Conservation (phyloP, 768 basidiomycete genomes). For the Mycena capillaripes region DNA sequence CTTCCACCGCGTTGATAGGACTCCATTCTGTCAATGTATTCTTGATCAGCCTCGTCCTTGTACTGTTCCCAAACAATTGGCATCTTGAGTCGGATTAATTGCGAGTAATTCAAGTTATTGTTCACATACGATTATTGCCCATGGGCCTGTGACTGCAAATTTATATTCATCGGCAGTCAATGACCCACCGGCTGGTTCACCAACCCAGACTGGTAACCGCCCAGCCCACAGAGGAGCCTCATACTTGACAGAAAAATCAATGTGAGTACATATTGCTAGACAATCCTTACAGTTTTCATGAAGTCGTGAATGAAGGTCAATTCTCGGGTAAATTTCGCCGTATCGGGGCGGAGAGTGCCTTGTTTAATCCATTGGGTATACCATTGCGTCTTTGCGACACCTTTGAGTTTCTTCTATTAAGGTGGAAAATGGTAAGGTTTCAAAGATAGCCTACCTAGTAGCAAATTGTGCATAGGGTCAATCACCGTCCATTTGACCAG, state of each 20-base stretch:
- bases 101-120: neutral
- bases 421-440: no score
- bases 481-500: neutral
- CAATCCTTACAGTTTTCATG: constrained; percentile 17
- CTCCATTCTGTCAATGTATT: no score
- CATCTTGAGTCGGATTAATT: constrained; percentile 26
- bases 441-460: neutral
- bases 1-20: neutral
- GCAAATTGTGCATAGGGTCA: neutral
- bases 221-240: constrained; percentile 46
- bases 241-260: constrained; percentile 35
- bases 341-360: constrained; percentile 24
- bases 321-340: constrained; percentile 22
- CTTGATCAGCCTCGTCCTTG: no score
- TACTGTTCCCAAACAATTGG: constrained; percentile 38
- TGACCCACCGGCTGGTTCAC: constrained; percentile 47
- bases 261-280: neutral
- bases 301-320: constrained; percentile 35
- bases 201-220: constrained; percentile 41
- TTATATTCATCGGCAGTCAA: constrained; percentile 48
- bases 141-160: constrained; percentile 36
- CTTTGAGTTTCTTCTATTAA: no score
- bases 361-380: constrained; percentile 38
- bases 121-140: constrained; percentile 41
- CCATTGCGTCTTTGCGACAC: no score